Evolutionary conservation across 2,329 filamentous ascomycete species (phyloP).

Genomic region (Arthroderma sp.): DNA sequence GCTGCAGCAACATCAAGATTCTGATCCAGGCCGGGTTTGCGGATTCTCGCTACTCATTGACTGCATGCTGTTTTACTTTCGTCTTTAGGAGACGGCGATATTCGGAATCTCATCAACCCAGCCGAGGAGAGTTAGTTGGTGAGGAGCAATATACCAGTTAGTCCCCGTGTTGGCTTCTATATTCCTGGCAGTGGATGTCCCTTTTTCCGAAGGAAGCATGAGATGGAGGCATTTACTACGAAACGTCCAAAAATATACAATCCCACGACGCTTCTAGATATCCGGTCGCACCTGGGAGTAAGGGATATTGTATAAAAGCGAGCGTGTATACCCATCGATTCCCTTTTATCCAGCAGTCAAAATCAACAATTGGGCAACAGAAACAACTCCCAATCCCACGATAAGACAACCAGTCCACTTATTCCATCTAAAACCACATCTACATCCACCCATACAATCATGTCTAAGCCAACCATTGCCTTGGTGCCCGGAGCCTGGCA

Average conservation of each 20-base stretch:
- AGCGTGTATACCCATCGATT: neutral
- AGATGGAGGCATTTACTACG: neutral
- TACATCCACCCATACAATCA: neutral
- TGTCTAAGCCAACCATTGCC: slow-evolving; percentile 26
- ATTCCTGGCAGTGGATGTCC: neutral
- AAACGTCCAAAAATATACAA: neutral
- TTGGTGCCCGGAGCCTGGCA: slow-evolving; percentile 31
- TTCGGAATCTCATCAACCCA: neutral
- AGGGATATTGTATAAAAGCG: neutral
- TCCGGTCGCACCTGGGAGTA: neutral
- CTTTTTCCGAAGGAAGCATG: neutral
- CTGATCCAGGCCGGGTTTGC: neutral
- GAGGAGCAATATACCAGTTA: neutral
- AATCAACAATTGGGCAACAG: neutral
- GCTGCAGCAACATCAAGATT: neutral
- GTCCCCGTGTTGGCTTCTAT: neutral
- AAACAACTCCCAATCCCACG: neutral
- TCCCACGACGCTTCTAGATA: neutral
- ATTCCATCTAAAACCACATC: too few relatives aligned
- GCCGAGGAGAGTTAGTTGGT: neutral
- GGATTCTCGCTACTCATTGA: neutral
- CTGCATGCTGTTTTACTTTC: neutral
- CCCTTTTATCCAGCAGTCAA: neutral
- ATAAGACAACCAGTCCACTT: neutral
- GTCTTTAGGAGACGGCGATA: neutral